These are phyloP conservation scores for Aspergillus sp. DNA, from an alignment of 2,329 filamentous ascomycete species.

Conservation along the genomic window DNA sequence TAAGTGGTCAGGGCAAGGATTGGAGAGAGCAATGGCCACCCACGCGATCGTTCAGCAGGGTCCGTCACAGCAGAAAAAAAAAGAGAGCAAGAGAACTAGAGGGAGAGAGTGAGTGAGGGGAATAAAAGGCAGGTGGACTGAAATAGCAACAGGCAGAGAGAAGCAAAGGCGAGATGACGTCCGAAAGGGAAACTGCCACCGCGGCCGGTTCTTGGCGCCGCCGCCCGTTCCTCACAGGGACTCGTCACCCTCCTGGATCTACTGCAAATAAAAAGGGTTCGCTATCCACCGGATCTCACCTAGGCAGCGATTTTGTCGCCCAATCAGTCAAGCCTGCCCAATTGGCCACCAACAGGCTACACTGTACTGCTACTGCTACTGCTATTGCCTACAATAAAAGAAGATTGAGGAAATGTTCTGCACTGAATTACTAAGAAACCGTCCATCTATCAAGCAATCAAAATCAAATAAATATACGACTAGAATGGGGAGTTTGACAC, in stretches of 20 bases:
- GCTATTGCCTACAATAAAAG: neutral
- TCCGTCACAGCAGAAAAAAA: too few relatives aligned
- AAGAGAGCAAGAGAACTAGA: slow-evolving; percentile 9
- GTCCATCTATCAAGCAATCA: neutral
- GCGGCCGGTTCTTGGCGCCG: slow-evolving; percentile 31
- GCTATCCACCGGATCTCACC: neutral
- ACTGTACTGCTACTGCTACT: neutral
- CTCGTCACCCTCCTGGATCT: slow-evolving; percentile 12
- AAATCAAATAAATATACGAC: neutral
- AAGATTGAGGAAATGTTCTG: too few relatives aligned
- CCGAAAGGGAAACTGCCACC: slow-evolving; percentile 28
- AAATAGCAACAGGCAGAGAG: neutral
- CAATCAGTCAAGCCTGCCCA: neutral
- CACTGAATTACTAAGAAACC: neutral
- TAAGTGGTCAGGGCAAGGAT: slow-evolving; percentile 5
- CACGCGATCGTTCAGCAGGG: too few relatives aligned
- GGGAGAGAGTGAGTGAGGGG: slow-evolving; percentile 18
- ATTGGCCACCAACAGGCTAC: neutral
- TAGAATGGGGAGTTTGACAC: neutral
- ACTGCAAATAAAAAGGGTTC: neutral
- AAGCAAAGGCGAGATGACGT: slow-evolving; percentile 30
- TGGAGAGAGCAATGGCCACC: slow-evolving; percentile 6
- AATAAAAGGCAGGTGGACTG: neutral
- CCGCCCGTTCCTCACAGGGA: slow-evolving; percentile 12
- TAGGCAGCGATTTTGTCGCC: slow-evolving; percentile 4